A percentile compares a stretch with the other conserved stretches of the same genome.
Evolutionary conservation across 495 filamentous ascomycete genomes (phyloP).

Genomic region (Chaetomidium leptoderma): DNA sequence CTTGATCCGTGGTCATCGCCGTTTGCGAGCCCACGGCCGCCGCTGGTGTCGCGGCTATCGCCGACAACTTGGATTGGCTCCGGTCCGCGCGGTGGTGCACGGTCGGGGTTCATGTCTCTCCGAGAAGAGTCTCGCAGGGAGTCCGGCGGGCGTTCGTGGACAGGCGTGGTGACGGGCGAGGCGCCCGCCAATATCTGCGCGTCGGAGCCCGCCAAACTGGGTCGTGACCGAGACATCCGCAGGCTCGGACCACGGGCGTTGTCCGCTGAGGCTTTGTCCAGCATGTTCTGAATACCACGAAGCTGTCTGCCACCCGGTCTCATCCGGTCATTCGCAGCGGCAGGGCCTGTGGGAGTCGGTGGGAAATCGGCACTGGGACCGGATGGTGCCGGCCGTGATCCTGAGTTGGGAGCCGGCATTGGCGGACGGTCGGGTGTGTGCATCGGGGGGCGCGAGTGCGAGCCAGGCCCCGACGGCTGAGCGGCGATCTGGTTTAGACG

Average conservation of each 20-base stretch:
- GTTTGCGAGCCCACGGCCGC: conserved; percentile 18
- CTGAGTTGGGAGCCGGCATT: conserved; percentile 26
- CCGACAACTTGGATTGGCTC: conserved; percentile 31
- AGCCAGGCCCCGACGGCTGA: conserved; percentile 22
- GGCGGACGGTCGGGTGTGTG: conserved; percentile 35
- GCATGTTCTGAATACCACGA: conserved; percentile 49
- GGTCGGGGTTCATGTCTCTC: conserved; percentile 21
- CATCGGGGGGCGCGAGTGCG: conserved; percentile 30
- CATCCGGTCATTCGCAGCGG: conserved; percentile 42
- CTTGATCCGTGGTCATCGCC: conserved; percentile 33
- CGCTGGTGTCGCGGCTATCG: conserved; percentile 27
- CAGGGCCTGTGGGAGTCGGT: conserved; percentile 46
- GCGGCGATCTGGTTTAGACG: conserved; percentile 39
- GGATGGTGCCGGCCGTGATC: conserved; percentile 23
- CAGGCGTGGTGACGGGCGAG: conserved; percentile 43
- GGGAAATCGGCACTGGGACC: conserved; percentile 31
- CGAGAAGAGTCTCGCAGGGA: conserved; percentile 30
- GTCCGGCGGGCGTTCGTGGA: conserved; percentile 43
- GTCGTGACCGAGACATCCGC: conserved; percentile 38
- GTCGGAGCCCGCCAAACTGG: conserved; percentile 43
- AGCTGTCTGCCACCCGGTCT: conserved; percentile 45
- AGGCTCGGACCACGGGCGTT: conserved; percentile 30
- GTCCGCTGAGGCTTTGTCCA: conserved; percentile 41
- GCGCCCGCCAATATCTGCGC: conserved; percentile 46
- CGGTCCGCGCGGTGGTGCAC: conserved; percentile 13